phyloP scores from a whole-genome alignment of 495 filamentous ascomycete genomes.

The Aspergillus indologenus region DNA sequence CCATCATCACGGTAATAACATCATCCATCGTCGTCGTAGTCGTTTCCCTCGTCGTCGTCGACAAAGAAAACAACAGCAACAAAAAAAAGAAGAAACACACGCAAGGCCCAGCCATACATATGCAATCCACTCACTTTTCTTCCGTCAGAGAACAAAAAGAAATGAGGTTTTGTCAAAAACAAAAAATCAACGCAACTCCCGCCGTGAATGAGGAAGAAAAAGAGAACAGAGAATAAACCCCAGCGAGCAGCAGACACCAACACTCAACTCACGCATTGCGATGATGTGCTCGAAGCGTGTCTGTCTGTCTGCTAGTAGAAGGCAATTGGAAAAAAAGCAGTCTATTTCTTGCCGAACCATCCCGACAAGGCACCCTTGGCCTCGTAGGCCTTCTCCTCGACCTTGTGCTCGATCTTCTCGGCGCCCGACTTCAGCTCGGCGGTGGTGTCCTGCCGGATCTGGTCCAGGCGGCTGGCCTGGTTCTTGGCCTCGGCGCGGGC shows the following conservation, averaged over 20 bases:
- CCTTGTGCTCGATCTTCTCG: conserved; percentile 62
- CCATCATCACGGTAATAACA: background rate
- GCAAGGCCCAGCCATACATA: background rate
- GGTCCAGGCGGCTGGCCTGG: conserved; percentile 68
- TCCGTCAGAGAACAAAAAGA: background rate
- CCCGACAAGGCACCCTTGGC: conserved; percentile 73
- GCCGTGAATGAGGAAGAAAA: no score
- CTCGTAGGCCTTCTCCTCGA: conserved; percentile 72
- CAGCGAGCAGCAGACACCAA: no score
- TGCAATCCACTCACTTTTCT: no score
- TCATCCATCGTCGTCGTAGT: no score
- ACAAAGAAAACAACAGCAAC: background rate
- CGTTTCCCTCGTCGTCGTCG: no score
- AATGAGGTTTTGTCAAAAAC: background rate
- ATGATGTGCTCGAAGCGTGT: no score
- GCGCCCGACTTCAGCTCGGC: conserved; percentile 34
- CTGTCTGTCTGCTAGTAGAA: no score
- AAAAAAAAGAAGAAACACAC: background rate
- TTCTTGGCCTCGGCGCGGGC: conserved; percentile 51
- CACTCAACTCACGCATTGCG: no score
- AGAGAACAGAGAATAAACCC: no score
- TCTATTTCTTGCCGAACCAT: conserved; percentile 75
- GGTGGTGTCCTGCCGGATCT: conserved; percentile 45
- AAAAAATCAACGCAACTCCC: no score
- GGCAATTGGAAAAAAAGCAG: no score